Base-by-base conservation (phyloP, 257 asterid species). In the Echium plantagineum region DNA sequence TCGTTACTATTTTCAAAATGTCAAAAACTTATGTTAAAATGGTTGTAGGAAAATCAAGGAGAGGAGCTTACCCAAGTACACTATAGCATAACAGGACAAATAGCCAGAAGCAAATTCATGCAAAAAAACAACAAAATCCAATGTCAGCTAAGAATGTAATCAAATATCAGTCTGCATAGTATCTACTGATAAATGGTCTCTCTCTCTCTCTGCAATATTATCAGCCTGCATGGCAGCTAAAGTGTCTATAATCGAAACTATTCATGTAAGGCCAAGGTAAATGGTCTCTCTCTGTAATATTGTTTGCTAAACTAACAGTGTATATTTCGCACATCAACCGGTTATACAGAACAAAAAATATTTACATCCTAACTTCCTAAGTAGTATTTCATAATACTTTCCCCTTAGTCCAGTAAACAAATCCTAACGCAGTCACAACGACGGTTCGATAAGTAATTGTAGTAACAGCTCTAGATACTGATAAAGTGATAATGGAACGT, bases 61-160 rank as follows among this genome's bases (percentile, higher is more conserved):
- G 9, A 62, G 52, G 18, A 38, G 68, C 86, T 66, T 77, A 93
- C 99, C 99, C 68, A 93, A 79, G 69, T 93, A 93, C 48, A 93
- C 99, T 93, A 89, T 60, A 71, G 58, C 52, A 74, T 15, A 56
- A 0, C 21, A 13, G 52, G 22, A 68, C 61, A 69, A n/a, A 42
- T 71, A 72, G 67, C 53, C 21, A 59, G 7, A 59, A 75, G 56
- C 73, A 68, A 42, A 38, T 55, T 58, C 78, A 80, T 78, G 83
- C 82, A 76, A 73, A 24, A 70, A 55, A 48, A 18, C 56, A 22
- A 21, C 28, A 52, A 28, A 55, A 63, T 56, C 66, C 64, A 46
- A 65, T 32, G 5, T 56, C 48, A 35, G 46, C 24, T 42, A 31
- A 58, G 6, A n/a, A 59, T 55, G 63, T 35, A 21, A 62, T 68